Evolutionary conservation across 345 rosid species (phyloP).

Genomic region (Mallotus nudiflorus): DNA sequence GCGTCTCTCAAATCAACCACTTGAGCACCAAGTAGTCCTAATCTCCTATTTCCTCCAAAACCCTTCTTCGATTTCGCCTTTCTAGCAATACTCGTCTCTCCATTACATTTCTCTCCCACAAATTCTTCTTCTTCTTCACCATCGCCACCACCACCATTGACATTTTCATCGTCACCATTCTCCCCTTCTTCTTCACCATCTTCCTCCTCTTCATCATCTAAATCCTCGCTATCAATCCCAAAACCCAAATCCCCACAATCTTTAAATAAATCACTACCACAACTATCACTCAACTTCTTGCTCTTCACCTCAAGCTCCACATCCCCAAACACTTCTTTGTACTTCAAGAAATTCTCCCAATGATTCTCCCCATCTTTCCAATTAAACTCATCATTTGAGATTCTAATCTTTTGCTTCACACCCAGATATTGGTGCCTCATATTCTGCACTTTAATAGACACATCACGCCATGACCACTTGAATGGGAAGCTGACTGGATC

Average conservation of each 20-base stretch:
- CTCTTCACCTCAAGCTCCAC: constrained; percentile 67
- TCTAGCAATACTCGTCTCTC: constrained; percentile 26
- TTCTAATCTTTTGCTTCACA: constrained; percentile 77
- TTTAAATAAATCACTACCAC: constrained; percentile 39
- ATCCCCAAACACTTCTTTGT: constrained; percentile 76
- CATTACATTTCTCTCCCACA: constrained; percentile 33
- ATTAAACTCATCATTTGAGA: constrained; percentile 50
- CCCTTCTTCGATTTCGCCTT: constrained; percentile 37
- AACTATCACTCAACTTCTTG: constrained; percentile 37
- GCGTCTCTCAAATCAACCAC: constrained; percentile 54
- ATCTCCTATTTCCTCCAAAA: constrained; percentile 33
- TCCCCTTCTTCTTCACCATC: constrained; percentile 40
- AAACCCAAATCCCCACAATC: constrained; percentile 47
- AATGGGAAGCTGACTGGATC: constrained; percentile 65
- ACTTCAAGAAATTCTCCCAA: constrained; percentile 74
- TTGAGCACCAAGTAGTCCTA: constrained; percentile 51
- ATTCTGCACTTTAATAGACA: constrained; percentile 77
- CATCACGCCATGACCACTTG: constrained; percentile 85
- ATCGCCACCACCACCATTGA: constrained; percentile 22
- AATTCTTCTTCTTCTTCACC: constrained; percentile 39
- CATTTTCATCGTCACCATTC: constrained; percentile 29
- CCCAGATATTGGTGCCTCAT: constrained; percentile 85
- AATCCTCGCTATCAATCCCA: constrained; percentile 52
- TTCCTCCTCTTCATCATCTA: constrained; percentile 54
- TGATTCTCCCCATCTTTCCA: constrained; percentile 77